These are phyloP conservation scores for Monosporascus cannonballus DNA, from an alignment of 2,329 filamentous ascomycete species.

Conservation along the genomic window DNA sequence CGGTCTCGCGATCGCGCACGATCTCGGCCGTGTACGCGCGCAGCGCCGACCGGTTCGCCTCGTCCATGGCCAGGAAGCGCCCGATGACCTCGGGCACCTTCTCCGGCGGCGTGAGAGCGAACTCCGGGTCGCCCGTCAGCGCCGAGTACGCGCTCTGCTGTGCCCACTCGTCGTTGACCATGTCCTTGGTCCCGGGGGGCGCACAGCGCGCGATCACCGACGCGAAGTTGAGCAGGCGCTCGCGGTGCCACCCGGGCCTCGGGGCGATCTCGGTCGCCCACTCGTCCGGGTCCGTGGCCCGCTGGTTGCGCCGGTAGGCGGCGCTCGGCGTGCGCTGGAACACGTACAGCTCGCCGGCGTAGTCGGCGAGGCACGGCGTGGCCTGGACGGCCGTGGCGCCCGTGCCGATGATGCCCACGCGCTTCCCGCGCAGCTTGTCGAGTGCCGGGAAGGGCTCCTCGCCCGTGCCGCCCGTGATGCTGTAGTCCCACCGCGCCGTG, in stretches of 20 bases:
- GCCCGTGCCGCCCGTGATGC: constrained; percentile 33
- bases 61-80: constrained; percentile 34
- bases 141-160: constrained; percentile 31
- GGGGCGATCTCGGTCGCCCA: constrained; percentile 30
- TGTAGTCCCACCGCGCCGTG: constrained; percentile 41
- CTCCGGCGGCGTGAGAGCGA: constrained; percentile 27
- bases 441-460: constrained; percentile 29
- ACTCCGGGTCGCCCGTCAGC: constrained; percentile 28
- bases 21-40: constrained; percentile 40
- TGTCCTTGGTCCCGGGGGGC: constrained; percentile 29
- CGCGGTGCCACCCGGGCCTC: constrained; percentile 42
- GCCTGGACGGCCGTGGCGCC: constrained; percentile 43
- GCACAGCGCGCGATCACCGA: constrained; percentile 27
- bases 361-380: constrained; percentile 38
- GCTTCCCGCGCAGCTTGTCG: constrained; percentile 39
- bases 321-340: constrained; percentile 47
- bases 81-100: constrained; percentile 30
- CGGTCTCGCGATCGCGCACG: constrained; percentile 47
- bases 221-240: constrained; percentile 39
- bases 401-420: constrained; percentile 44
- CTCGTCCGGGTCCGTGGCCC: constrained; percentile 28
- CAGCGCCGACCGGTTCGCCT: constrained; percentile 34
- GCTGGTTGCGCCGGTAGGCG: constrained; percentile 17
- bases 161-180: constrained; percentile 46
- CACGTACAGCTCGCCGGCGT: constrained; percentile 45